Conservation (phyloP, 2,329 filamentous ascomycete species). For the Zopfia rhizophila region DNA sequence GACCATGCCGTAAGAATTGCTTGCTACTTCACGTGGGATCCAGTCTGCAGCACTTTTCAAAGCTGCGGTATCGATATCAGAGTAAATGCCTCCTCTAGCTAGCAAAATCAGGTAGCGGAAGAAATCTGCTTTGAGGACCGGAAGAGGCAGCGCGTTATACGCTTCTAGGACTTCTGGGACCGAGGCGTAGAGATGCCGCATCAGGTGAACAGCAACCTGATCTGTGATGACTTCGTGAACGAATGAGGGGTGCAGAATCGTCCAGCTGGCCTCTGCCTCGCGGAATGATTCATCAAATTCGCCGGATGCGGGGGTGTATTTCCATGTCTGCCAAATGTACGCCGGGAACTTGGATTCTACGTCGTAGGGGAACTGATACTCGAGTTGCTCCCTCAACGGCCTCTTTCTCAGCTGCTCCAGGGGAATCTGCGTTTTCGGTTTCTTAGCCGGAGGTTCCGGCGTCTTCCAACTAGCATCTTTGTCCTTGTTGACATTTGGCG, state of each 20-base stretch:
- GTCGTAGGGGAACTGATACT: constrained; percentile 95
- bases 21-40: constrained; percentile 82
- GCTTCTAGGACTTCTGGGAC: constrained; percentile 61
- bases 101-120: constrained; percentile 77
- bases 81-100: constrained; percentile 82
- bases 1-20: constrained; percentile 82
- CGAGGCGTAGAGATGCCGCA: constrained; percentile 86
- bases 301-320: constrained; percentile 79
- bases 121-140: constrained; percentile 71
- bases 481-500: constrained; percentile 17
- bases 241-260: constrained; percentile 85
- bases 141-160: constrained; percentile 59
- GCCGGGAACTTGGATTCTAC: constrained; percentile 89
- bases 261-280: constrained; percentile 89
- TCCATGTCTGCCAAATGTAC: constrained; percentile 99
- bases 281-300: constrained; percentile 81
- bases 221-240: constrained; percentile 98
- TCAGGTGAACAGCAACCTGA: constrained; percentile 79
- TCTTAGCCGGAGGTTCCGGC: constrained; percentile 50
- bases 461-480: constrained; percentile 40
- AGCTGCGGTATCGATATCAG: constrained; percentile 84
- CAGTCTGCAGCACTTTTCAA: constrained; percentile 86
- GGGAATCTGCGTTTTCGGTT: constrained; percentile 66
- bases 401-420: constrained; percentile 77
- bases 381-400: constrained; percentile 81